Percentiles rank a stretch among this genome's conserved stretches.
Conservation (phyloP, 1,284 basidiomycete genomes). For the Trichosporon sp. region DNA sequence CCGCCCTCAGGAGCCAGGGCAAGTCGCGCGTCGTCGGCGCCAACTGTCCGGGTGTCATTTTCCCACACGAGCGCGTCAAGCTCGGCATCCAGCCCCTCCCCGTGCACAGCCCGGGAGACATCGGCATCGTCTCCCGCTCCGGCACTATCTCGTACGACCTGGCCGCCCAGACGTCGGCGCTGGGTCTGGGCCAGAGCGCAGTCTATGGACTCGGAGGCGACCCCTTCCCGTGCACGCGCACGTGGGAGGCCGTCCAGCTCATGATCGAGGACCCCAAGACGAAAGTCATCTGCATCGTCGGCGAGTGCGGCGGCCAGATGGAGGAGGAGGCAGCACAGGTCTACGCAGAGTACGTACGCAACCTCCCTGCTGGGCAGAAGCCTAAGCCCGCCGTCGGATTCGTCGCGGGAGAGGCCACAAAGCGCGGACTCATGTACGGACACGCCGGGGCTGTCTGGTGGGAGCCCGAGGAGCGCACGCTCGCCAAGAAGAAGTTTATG, state of each 20-base stretch:
- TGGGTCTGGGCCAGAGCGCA: constrained; percentile 86
- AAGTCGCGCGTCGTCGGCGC: constrained; percentile 79
- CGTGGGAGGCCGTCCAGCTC: constrained; percentile 80
- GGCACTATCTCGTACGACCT: constrained; percentile 74
- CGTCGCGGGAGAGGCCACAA: constrained; percentile 89
- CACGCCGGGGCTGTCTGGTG: constrained; percentile 56
- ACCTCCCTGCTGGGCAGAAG: constrained; percentile 35
- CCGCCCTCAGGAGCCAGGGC: constrained; percentile 81
- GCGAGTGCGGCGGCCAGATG: constrained; percentile 86
- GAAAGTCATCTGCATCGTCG: constrained; percentile 87
- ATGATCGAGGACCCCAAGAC: constrained; percentile 79
- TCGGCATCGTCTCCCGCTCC: constrained; percentile 88
- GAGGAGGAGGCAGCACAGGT: constrained; percentile 98
- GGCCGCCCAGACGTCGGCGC: constrained; percentile 85
- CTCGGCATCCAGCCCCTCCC: constrained; percentile 96
- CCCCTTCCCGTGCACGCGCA: constrained; percentile 75
- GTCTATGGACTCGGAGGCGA: constrained; percentile 95
- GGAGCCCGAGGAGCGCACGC: constrained; percentile 17
- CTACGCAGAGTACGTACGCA: constrained; percentile 68
- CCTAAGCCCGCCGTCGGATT: constrained; percentile 93
- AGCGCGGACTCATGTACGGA: constrained; percentile 90
- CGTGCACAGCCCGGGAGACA: constrained; percentile 83
- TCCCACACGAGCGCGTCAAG: constrained; percentile 78
- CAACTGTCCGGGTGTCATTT: constrained; percentile 92
- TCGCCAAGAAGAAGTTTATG: constrained; percentile 15